Evolutionary conservation across 1,284 basidiomycete species (phyloP), one percentile per base, ranked within the genome.

Genomic region (Ganoderma multipileum): DNA sequence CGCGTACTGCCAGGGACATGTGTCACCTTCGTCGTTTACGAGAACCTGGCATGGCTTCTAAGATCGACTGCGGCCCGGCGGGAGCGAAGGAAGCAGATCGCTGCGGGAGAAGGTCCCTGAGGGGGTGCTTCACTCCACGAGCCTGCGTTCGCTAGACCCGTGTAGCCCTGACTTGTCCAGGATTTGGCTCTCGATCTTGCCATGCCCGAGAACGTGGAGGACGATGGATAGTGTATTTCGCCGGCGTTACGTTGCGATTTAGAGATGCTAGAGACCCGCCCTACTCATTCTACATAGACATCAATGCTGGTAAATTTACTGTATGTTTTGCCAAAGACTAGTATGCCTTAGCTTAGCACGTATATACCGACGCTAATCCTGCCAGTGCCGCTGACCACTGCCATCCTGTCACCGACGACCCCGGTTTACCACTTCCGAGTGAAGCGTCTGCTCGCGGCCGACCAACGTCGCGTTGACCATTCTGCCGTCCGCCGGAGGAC

Each of bases 11-110:
- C 97, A 0, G 97, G 97, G 26, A 99, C 97, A 0, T 99, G 97
- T 79, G 95, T 98, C 61, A 99, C 97, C 1, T 98, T 99, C 77
- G 97, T 99, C 47, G 96, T 98, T 23, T 99, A 99, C 79, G 98
- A 99, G 81, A 98, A 99, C 76, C 79, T 97, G 63, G 94, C 94
- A 0, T 96, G 94, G 95, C 78, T 93, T 36, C 83, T 96, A 68
- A 84, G 92, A 73, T 87, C 86, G 12, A 85, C 85, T 9, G 92
- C 91, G 58, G 82, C 72, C 7, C 76, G 75, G 36, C 74, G 81
- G 47, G 72, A 74, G n/a, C 59, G 70, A 64, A 68, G 66, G 47
- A 70, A 55, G 50, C 42, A 50, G 42, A 30, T n/a, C 14, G 42
- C 61, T 18, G 38, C 61, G 4, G 58, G 9, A 16, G 58, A 58